Percentiles rank a stretch among this genome's conserved stretches.
Evolutionary conservation across 345 rosid genomes (phyloP).

Genomic region (Mercurialis annua): DNA sequence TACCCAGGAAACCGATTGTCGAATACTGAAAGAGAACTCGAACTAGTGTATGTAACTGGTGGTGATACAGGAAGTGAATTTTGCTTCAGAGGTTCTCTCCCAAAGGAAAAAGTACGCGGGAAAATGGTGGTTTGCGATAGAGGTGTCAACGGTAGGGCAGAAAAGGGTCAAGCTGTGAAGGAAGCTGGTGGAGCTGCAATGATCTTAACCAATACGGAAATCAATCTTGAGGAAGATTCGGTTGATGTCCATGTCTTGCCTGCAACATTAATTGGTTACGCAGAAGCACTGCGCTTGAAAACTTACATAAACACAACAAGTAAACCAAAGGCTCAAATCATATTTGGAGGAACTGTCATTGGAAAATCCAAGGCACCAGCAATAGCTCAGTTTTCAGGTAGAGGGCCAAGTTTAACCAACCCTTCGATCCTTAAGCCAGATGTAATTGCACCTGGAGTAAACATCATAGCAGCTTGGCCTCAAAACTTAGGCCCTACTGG

Average conservation of each 20-base stretch:
- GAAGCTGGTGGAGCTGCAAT: conserved; percentile 94
- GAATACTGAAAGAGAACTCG: conserved; percentile 43
- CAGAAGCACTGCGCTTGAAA: conserved; percentile 55
- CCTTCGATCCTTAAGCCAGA: conserved; percentile 84
- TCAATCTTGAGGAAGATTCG: conserved; percentile 78
- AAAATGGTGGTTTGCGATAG: conserved; percentile 88
- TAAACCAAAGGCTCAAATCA: conserved; percentile 57
- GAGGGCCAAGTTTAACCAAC: conserved; percentile 80
- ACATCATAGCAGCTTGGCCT: conserved; percentile 98
- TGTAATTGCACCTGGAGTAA: conserved; percentile 87
- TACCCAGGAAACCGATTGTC: conserved; percentile 52
- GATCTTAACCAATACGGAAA: conserved; percentile 73
- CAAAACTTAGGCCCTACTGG: conserved; percentile 81
- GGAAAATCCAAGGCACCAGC: conserved; percentile 73
- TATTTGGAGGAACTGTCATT: conserved; percentile 61
- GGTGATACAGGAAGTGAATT: conserved; percentile 64
- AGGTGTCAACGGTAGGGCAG: conserved; percentile 83
- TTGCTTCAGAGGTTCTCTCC: conserved; percentile 77
- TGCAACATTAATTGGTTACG: conserved; percentile 61
- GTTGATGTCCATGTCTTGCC: conserved; percentile 84
- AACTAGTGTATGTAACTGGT: conserved; percentile 58
- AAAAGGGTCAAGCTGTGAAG: conserved; percentile 75
- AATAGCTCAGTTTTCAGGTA: conserved; percentile 85
- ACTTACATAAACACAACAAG: conserved; percentile 63
- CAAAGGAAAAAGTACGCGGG: conserved; percentile 53